Base-by-base conservation (phyloP, 345 rosid species). In the Gossypium turneri region DNA sequence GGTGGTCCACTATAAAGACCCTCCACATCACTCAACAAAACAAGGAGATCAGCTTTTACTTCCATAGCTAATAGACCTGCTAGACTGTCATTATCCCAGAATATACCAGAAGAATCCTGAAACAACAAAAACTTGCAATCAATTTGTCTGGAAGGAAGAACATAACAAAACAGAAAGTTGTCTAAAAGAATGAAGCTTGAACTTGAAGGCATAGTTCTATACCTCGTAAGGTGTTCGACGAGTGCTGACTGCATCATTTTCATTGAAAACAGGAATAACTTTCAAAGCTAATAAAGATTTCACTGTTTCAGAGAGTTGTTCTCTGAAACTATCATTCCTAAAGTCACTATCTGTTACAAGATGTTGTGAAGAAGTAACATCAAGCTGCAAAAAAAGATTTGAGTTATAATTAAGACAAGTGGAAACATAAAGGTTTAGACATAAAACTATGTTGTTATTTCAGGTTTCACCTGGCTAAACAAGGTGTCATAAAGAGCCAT, bases 71-170 rank as follows among this genome's bases (percentile, higher is more conserved):
- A 78, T 73, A 90, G 75, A 64, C 86, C 90, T 11, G 94, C 90
- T 76, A 90, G 80, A 76, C 94, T 90, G 72, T 90, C 94, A 80
- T 90, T 90, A 74, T 90, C 94, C 94, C 94, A 90, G 75, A 90
- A 90, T 77, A 90, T 90, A 56, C 94, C 94, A 47, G 90, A 90
- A 43, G 90, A 84, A 85, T 90, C 92, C 94, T 90, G 90, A 79
- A 82, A 77, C 16, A 73, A 47, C 9, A 34, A 34, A 34, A 34
- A 11, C 9, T 59, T 60, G 6, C 67, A 73, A 61, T 47, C 67
- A 61, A 61, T 17, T 61, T 51, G 56, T 44, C 38, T 9, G 34
- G 53, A 60, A 73, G 15, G 13, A 62, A 68, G 25, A 44, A 69
- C 20, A 12, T 22, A 15, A 69, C 64, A 22, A 60, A 1, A 25